Evolutionary conservation across 2,329 filamentous ascomycete genomes (phyloP).

Genomic region (Microdochium paspali): DNA sequence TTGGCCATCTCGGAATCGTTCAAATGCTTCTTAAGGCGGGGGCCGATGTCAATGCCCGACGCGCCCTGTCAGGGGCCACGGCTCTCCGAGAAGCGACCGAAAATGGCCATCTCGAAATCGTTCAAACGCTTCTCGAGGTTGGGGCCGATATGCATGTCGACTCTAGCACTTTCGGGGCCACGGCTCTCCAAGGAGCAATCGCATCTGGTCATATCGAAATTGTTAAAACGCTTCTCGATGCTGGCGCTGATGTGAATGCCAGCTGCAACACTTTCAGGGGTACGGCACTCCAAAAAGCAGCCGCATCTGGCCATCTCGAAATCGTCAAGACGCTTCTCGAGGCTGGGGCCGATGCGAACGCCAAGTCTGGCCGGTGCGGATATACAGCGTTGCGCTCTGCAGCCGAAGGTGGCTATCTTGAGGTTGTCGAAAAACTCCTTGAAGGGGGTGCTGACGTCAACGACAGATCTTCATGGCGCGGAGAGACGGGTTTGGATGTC

Average conservation of each 20-base stretch:
- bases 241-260: not conserved
- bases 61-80: not conserved
- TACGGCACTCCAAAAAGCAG: not conserved
- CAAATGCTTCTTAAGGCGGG: not conserved
- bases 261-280: not conserved
- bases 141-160: not conserved
- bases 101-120: not conserved
- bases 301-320: not conserved
- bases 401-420: not conserved
- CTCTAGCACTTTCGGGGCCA: not conserved
- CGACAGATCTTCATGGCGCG: no score
- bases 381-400: not conserved
- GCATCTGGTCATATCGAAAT: not conserved
- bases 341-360: not conserved
- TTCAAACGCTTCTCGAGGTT: not conserved
- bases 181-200: not conserved
- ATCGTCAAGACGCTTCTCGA: not conserved
- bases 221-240: not conserved
- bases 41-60: not conserved
- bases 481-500: no score
- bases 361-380: not conserved
- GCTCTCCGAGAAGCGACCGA: not conserved
- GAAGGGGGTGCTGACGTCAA: not conserved
- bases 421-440: not conserved
- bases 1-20: not conserved